Evolutionary conservation across 2,329 filamentous ascomycete species (phyloP).

Genomic region (Alternaria sp.): DNA sequence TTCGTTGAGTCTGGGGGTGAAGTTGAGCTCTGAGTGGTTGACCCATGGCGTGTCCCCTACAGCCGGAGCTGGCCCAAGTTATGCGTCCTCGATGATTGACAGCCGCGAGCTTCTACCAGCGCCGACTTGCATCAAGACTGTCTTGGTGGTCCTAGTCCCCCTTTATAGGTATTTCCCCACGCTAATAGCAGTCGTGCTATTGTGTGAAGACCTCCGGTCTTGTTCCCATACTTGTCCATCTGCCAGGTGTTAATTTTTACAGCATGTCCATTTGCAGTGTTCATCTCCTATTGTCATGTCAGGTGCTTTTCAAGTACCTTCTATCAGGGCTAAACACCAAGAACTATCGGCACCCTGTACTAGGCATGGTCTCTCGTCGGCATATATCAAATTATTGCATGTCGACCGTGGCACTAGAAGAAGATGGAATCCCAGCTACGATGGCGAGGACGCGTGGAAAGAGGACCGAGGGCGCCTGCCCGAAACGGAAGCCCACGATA

Average conservation of each 20-base stretch:
- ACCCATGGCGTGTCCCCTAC: too few species aligned
- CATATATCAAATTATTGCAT: too few species aligned
- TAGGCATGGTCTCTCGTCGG: too few species aligned
- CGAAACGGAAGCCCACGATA: conserved; percentile 16
- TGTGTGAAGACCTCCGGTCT: background rate
- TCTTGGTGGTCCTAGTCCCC: background rate
- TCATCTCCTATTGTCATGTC: background rate
- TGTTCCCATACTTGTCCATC: background rate
- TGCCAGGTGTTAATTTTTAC: too few species aligned
- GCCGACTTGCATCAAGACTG: background rate
- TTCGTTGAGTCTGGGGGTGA: conserved; percentile 27
- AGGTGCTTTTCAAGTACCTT: background rate
- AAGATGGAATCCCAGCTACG: background rate
- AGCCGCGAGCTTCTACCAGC: background rate
- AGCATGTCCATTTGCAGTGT: background rate
- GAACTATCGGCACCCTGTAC: too few species aligned
- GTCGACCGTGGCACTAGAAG: too few species aligned
- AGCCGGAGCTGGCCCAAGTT: too few species aligned
- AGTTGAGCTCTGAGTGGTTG: conserved; percentile 18
- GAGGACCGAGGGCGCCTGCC: conserved; percentile 24
- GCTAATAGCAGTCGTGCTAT: background rate
- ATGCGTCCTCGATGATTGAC: background rate
- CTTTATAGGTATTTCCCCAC: background rate
- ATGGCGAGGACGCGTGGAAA: conserved; percentile 3
- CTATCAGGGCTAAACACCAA: too few species aligned